Percentiles rank a stretch among this genome's conserved stretches.
phyloP scores from a whole-genome alignment of 2,329 filamentous ascomycete species.

The Nemania diffusa region DNA sequence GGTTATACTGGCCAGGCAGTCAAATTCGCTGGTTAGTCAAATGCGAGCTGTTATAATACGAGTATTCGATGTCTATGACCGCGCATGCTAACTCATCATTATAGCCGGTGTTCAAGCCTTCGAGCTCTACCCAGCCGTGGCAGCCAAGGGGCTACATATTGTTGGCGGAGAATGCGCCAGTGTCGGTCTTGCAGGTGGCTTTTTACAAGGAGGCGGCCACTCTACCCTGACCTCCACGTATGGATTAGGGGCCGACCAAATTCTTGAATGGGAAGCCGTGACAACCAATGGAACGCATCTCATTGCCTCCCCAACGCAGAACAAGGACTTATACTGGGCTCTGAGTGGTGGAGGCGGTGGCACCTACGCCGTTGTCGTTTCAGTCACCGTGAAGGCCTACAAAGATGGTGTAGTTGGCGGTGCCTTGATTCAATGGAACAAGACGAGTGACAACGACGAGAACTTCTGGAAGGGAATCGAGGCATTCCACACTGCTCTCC shows the following conservation, averaged over 20 bases:
- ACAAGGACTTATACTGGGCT: conserved; percentile 19
- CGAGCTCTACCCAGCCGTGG: not conserved
- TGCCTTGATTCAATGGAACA: not conserved
- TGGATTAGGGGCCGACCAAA: not conserved
- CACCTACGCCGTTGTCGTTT: conserved; percentile 6
- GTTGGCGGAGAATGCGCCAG: not conserved
- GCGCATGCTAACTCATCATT: not conserved
- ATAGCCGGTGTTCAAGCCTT: conserved; percentile 8
- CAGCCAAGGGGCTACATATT: not conserved
- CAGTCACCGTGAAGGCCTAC: not conserved
- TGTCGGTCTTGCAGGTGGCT: conserved; percentile 1
- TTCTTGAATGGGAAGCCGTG: conserved; percentile 16
- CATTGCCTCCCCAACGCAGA: not conserved
- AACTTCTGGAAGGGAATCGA: not conserved
- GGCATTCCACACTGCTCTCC: not conserved
- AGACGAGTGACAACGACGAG: not conserved
- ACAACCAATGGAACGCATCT: not conserved
- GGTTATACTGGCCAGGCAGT: conserved; percentile 54
- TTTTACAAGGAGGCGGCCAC: not conserved
- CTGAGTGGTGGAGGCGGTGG: conserved; percentile 17
- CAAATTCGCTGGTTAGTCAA: conserved; percentile 8
- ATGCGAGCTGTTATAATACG: not conserved
- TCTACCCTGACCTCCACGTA: not conserved
- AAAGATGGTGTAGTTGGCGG: not conserved
- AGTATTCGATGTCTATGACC: not conserved